These are phyloP conservation scores for Pichia sp. DNA, from an alignment of 1,139 yeast genomes.

Conservation along the genomic window DNA sequence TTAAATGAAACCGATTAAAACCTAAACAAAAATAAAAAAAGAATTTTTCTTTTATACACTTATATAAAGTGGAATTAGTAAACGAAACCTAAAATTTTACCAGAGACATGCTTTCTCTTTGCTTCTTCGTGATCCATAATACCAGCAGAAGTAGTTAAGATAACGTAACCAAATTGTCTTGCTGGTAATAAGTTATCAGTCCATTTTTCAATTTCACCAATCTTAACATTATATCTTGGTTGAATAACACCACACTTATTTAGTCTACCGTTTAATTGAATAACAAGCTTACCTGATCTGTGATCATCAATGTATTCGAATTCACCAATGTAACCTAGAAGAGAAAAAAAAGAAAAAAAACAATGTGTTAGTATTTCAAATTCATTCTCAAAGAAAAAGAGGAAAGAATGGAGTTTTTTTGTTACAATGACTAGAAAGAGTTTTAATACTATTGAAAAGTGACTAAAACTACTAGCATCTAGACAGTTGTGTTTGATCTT, in stretches of 20 bases:
- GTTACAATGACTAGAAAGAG: constrained; percentile 70
- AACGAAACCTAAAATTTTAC: constrained; percentile 94
- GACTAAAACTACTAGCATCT: background rate
- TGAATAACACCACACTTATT: constrained; percentile 98
- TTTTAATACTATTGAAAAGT: constrained; percentile 37
- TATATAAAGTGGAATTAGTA: constrained; percentile 43
- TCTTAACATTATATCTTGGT: constrained; percentile 95
- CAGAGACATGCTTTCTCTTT: constrained; percentile 99
- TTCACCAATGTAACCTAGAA: constrained; percentile 86
- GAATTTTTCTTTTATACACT: background rate
- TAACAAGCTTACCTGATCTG: constrained; percentile 97
- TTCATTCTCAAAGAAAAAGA: background rate
- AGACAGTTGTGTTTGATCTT: constrained; percentile 43
- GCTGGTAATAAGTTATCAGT: constrained; percentile 96
- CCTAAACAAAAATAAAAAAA: background rate
- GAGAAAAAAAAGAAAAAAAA: constrained; percentile 5
- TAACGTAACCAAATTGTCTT: constrained; percentile 96
- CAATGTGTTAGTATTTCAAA: constrained; percentile 11
- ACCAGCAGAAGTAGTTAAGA: constrained; percentile 98
- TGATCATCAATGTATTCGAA: constrained; percentile 98
- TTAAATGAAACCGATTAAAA: background rate
- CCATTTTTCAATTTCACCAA: constrained; percentile 94
- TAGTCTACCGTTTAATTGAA: constrained; percentile 94
- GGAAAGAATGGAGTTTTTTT: constrained; percentile 6
- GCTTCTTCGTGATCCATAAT: constrained; percentile 99